Conservation (phyloP, 2,329 filamentous ascomycete species). For the Pseudopithomyces maydicus region DNA sequence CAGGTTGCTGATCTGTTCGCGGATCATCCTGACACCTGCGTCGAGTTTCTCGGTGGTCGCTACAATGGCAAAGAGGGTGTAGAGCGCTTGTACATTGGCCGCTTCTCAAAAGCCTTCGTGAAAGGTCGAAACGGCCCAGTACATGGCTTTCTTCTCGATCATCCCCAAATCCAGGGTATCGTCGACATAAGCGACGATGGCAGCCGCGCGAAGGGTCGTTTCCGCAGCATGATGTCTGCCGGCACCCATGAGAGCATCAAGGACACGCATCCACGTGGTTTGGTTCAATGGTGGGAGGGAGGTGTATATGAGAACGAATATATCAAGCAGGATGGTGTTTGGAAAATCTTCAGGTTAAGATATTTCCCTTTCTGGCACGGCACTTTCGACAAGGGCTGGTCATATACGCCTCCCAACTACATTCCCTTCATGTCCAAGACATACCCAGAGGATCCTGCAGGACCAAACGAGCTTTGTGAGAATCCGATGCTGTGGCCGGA, state of each 20-base stretch:
- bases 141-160: slow-evolving; percentile 61
- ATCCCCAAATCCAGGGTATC: slow-evolving; percentile 63
- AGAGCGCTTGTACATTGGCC: slow-evolving; percentile 57
- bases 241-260: slow-evolving; percentile 59
- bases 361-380: slow-evolving; percentile 65
- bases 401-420: slow-evolving; percentile 57
- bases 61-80: slow-evolving; percentile 59
- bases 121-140: slow-evolving; percentile 61
- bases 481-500: slow-evolving; percentile 63
- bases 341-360: slow-evolving; percentile 60
- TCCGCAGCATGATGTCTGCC: slow-evolving; percentile 61
- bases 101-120: slow-evolving; percentile 58
- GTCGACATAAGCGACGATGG: slow-evolving; percentile 56
- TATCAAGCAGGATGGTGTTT: slow-evolving; percentile 60
- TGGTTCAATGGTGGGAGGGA: slow-evolving; percentile 64
- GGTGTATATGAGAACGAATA: slow-evolving; percentile 65
- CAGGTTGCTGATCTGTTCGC: slow-evolving; percentile 53
- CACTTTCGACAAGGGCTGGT: slow-evolving; percentile 60
- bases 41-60: slow-evolving; percentile 61
- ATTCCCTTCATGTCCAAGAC: slow-evolving; percentile 56
- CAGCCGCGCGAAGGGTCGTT: slow-evolving; percentile 57
- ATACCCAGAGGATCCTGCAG: slow-evolving; percentile 57
- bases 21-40: slow-evolving; percentile 59
- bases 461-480: slow-evolving; percentile 59
- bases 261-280: slow-evolving; percentile 57